Conservation (phyloP, 2,329 filamentous ascomycete species). For the Aspergillus neotritici region DNA sequence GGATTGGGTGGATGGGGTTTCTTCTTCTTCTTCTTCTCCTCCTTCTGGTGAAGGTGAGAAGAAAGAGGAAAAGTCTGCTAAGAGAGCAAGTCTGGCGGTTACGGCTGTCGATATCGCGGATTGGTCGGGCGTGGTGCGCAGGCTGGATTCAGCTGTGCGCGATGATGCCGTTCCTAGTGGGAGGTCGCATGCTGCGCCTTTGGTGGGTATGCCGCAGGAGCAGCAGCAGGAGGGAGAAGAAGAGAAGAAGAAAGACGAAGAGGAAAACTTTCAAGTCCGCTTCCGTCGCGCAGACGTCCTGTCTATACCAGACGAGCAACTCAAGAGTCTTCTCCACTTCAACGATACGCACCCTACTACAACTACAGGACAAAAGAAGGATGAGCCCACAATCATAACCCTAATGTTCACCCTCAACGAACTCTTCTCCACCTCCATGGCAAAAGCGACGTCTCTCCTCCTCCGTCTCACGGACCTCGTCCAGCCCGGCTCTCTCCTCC, state of each 20-base stretch:
- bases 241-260: background rate
- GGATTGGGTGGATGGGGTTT: conserved; percentile 23
- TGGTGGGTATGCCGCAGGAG: conserved; percentile 12
- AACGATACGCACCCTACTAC: background rate
- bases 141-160: conserved; percentile 54
- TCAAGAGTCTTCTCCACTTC: conserved; percentile 33
- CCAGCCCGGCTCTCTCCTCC: conserved; percentile 58
- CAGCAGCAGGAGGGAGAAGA: too few species aligned
- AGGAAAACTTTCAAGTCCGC: conserved; percentile 22
- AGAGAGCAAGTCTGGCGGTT: conserved; percentile 38
- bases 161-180: conserved; percentile 26
- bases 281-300: conserved; percentile 52
- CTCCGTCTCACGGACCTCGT: conserved; percentile 59
- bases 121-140: conserved; percentile 61
- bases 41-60: too few species aligned
- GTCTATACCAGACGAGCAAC: conserved; percentile 29
- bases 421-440: conserved; percentile 72
- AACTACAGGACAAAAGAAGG: background rate
- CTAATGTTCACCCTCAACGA: conserved; percentile 95
- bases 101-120: conserved; percentile 75
- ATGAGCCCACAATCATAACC: conserved; percentile 56
- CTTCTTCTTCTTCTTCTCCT: too few species aligned
- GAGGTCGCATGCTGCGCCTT: conserved; percentile 26
- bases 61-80: background rate
- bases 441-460: conserved; percentile 71